Evolutionary conservation across 2,329 filamentous ascomycete genomes (phyloP).

Genomic region (Aaosphaeria arxii): DNA sequence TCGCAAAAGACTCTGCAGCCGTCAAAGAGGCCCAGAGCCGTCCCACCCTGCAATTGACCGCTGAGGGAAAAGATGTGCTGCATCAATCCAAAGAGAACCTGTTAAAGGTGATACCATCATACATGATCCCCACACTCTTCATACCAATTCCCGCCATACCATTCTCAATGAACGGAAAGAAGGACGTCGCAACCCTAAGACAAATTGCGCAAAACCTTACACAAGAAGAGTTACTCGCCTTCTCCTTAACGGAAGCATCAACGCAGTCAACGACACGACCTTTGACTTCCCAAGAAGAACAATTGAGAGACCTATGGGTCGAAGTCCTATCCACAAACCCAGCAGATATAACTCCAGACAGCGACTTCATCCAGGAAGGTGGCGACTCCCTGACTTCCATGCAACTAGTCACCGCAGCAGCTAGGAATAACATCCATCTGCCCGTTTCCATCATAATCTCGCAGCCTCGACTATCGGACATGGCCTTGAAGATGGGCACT

Average conservation of each 20-base stretch:
- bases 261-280: too few relatives aligned
- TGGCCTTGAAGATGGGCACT: too few relatives aligned
- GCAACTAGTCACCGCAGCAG: constrained; percentile 6
- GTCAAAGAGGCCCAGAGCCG: neutral
- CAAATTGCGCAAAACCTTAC: too few relatives aligned
- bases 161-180: constrained; percentile 2
- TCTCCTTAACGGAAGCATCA: too few relatives aligned
- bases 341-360: too few relatives aligned
- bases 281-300: too few relatives aligned
- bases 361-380: constrained; percentile 14
- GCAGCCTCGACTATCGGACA: too few relatives aligned
- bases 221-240: too few relatives aligned
- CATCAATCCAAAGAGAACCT: neutral
- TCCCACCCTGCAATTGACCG: neutral
- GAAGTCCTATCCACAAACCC: too few relatives aligned
- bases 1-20: neutral
- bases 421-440: too few relatives aligned
- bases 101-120: constrained; percentile 3
- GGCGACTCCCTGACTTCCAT: constrained; percentile 24
- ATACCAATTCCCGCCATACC: constrained; percentile 10
- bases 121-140: constrained; percentile 11
- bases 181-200: neutral
- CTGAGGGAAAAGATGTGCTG: neutral
- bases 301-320: too few relatives aligned
- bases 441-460: too few relatives aligned